A percentile compares a stretch with the other conserved stretches of the same genome.
phyloP scores from a whole-genome alignment of 164 flowering plant species.

The Vitis rotundifolia region DNA sequence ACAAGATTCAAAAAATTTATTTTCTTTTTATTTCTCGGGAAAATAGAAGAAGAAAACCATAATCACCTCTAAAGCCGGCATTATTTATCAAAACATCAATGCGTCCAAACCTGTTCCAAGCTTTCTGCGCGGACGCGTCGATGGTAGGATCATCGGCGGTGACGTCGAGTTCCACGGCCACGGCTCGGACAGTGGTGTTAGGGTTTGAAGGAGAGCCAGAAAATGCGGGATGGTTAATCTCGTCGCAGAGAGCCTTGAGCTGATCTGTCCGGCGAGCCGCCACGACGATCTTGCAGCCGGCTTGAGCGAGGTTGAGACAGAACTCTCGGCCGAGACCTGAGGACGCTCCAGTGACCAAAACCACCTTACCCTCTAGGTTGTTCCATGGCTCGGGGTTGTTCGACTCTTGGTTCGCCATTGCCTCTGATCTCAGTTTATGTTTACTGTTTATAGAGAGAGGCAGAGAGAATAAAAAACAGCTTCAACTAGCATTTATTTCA shows the following conservation, averaged over 20 bases:
- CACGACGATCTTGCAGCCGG: constrained; percentile 66
- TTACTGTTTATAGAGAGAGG: too few relatives aligned
- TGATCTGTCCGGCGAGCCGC: constrained; percentile 74
- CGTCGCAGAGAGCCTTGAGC: constrained; percentile 59
- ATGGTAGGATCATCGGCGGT: constrained; percentile 42
- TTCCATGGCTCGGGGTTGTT: constrained; percentile 51
- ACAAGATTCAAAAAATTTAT: too few relatives aligned
- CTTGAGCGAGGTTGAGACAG: constrained; percentile 60
- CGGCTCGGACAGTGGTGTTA: constrained; percentile 22
- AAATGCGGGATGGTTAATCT: constrained; percentile 37
- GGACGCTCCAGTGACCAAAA: constrained; percentile 77
- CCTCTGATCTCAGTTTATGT: too few relatives aligned
- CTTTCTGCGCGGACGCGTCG: constrained; percentile 46
- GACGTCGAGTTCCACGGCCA: constrained; percentile 67
- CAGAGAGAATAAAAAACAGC: too few relatives aligned
- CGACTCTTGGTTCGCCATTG: constrained; percentile 16
- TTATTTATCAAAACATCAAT: constrained; percentile 73
- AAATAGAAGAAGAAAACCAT: too few relatives aligned
- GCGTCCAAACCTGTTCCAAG: constrained; percentile 74
- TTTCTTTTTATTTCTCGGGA: too few relatives aligned
- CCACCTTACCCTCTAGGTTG: constrained; percentile 44
- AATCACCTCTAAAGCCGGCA: constrained; percentile 72
- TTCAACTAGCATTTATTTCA: too few relatives aligned
- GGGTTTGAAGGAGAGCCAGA: background rate
- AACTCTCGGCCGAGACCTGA: constrained; percentile 69